Percentiles rank a stretch among this genome's conserved stretches.
phyloP scores from a whole-genome alignment of 2,329 filamentous ascomycete genomes.

The Fusarium sp. region DNA sequence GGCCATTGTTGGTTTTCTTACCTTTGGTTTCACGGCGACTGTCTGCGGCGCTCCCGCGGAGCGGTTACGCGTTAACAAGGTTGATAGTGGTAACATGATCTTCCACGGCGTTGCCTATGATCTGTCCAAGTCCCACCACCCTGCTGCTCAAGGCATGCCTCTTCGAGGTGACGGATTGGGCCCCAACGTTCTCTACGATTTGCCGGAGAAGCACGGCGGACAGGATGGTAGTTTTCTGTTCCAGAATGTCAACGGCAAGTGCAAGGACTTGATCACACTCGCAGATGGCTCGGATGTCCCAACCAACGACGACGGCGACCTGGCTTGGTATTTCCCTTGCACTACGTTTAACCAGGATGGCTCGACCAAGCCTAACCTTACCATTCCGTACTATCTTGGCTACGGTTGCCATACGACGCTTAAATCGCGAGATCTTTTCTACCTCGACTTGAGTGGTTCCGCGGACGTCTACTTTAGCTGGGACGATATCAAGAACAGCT shows the following conservation, averaged over 20 bases:
- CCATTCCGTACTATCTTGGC: slow-evolving; percentile 81
- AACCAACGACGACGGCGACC: slow-evolving; percentile 75
- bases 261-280: slow-evolving; percentile 87
- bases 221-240: slow-evolving; percentile 97
- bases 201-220: slow-evolving; percentile 85
- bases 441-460: slow-evolving; percentile 71
- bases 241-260: slow-evolving; percentile 97
- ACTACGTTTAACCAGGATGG: slow-evolving; percentile 93
- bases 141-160: slow-evolving; percentile 82
- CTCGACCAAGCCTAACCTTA: slow-evolving; percentile 80
- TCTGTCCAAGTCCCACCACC: slow-evolving; percentile 80
- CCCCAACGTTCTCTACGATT: slow-evolving; percentile 87
- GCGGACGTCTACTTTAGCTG: slow-evolving; percentile 97
- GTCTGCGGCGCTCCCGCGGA: slow-evolving; percentile 82
- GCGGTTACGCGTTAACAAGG: slow-evolving; percentile 85
- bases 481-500: slow-evolving; percentile 90
- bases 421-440: slow-evolving; percentile 78
- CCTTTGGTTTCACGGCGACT: slow-evolving; percentile 92
- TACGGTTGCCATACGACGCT: slow-evolving; percentile 89
- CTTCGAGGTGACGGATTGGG: slow-evolving; percentile 59
- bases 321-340: slow-evolving; percentile 99
- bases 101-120: slow-evolving; percentile 95
- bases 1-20: slow-evolving; percentile 91
- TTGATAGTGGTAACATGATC: slow-evolving; percentile 89
- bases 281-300: slow-evolving; percentile 81